Conservation (phyloP, 371 early-diverging fungal genomes). For the Rhizopus stolonifer region DNA sequence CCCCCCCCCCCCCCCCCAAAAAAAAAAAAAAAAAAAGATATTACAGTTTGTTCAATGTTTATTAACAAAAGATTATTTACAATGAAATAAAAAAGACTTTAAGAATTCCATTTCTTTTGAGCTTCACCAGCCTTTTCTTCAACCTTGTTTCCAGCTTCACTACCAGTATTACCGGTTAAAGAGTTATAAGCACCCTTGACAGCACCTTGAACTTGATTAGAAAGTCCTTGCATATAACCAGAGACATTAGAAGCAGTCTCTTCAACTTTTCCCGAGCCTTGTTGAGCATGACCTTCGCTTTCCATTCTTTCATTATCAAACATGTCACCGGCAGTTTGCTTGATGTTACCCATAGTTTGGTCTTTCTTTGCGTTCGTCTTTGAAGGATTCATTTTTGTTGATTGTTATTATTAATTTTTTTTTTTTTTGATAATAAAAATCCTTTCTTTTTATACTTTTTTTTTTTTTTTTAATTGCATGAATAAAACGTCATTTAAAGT, state of each 20-base stretch:
- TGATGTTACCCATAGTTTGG: constrained; percentile 39
- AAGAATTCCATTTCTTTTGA: constrained; percentile 20
- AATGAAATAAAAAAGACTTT: no score
- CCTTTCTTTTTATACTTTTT: no score
- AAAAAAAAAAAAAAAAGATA: no score
- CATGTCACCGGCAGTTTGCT: background rate
- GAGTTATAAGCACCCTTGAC: constrained; percentile 31
- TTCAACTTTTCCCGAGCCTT: constrained; percentile 36
- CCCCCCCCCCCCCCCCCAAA: no score
- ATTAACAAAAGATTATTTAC: no score
- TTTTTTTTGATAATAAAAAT: background rate
- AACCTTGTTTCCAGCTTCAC: constrained; percentile 16
- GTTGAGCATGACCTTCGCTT: constrained; percentile 41
- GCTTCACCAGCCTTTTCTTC: constrained; percentile 16
- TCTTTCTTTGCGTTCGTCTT: constrained; percentile 19
- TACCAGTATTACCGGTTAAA: constrained; percentile 25
- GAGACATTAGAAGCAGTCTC: constrained; percentile 29
- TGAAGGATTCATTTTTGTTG: background rate
- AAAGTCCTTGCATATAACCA: constrained; percentile 26
- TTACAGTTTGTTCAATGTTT: no score
- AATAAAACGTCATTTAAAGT: no score
- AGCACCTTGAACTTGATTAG: constrained; percentile 28
- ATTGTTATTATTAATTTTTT: background rate
- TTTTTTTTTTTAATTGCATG: no score
- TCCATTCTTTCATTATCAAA: constrained; percentile 38